These are phyloP conservation scores for Metschnikowia reukaufii DNA, from an alignment of 805 yeast species.

Conservation along the genomic window DNA sequence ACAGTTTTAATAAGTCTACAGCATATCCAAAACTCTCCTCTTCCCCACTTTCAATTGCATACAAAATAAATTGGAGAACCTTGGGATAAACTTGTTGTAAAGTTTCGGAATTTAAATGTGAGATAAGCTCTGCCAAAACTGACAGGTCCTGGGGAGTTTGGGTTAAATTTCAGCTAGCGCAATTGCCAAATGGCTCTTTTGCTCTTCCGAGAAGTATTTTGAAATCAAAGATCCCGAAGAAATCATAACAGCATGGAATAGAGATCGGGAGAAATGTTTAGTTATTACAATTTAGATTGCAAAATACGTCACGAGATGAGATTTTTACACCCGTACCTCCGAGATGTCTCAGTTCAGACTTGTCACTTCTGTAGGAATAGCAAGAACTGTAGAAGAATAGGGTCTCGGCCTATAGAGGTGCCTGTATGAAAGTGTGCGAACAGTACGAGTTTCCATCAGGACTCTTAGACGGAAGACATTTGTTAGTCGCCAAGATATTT, in stretches of 20 bases:
- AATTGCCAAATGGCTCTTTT: conserved; percentile 10
- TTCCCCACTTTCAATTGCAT: conserved; percentile 3
- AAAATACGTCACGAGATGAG: conserved; percentile 4
- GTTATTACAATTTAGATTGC: background rate
- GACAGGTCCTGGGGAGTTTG: conserved; percentile 11
- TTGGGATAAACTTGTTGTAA: conserved; percentile 10
- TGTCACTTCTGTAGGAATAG: too few relatives aligned
- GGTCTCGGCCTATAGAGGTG: too few relatives aligned
- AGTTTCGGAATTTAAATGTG: conserved; percentile 7
- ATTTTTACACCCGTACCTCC: conserved; percentile 3
- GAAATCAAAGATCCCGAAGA: conserved; percentile 9
- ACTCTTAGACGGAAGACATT: too few relatives aligned
- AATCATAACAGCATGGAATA: background rate
- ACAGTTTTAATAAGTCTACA: conserved; percentile 5
- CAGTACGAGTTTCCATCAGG: too few relatives aligned
- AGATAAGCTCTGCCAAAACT: conserved; percentile 15
- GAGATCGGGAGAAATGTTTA: background rate
- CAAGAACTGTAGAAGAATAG: too few relatives aligned
- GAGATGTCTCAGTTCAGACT: too few relatives aligned
- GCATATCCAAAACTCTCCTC: background rate
- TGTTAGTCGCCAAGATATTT: too few relatives aligned
- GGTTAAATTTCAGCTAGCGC: conserved; percentile 7
- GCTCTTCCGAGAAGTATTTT: conserved; percentile 12
- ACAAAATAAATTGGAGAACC: conserved; percentile 5
- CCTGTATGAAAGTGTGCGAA: too few relatives aligned